Base-by-base conservation (phyloP, 2,329 filamentous ascomycete species). In the Bipolaris gigantea region DNA sequence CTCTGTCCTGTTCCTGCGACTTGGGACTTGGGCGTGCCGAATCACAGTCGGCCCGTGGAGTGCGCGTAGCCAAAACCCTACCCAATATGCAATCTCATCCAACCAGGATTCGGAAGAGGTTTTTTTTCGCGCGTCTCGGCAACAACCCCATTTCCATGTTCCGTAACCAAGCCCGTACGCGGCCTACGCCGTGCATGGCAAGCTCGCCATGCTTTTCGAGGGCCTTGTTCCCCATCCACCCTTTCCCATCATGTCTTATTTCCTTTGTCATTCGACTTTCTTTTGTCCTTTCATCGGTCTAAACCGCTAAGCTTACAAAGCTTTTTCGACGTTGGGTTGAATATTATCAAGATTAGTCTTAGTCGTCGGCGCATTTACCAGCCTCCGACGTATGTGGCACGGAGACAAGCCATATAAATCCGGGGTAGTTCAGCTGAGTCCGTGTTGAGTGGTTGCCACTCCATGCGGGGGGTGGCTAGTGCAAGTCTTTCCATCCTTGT, bases 311-410 rank as follows among this genome's bases (percentile, higher is more conserved):
- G 27, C 27, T 30, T 10, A 30, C 27, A 8, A 10, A 2, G 2
- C 10, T 30, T 30, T 11, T 30, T 13, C 10, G 27, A 30, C 27
- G 27, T 30, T 30, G 10, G 13, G 13, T 10, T 30, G 27, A 11
- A 11, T 10, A 30, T 30, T 4, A 30, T 30, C 27, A 8, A 30
- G 27, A 30, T 30, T 30, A 30, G 27, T 30, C 10, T 30, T 25
- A 32, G 32, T 25, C 25, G 35, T 36, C 35, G 40, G 39, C 36
- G 46, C 54, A 50, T 50, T 38, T 30, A 53, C 27, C 54, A 42
- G 65, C 64, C 65, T 49, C 56, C 56, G 57, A 68, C 63, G 60
- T 67, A 61, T 48, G 59, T 60, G 60, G 62, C 57, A 42, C 43
- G 39, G 27, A 19, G 36, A 32, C 39, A 27, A 27, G 33, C 38